Evolutionary conservation across 2,329 filamentous ascomycete genomes (phyloP).

Genomic region (Apiospora koreana): DNA sequence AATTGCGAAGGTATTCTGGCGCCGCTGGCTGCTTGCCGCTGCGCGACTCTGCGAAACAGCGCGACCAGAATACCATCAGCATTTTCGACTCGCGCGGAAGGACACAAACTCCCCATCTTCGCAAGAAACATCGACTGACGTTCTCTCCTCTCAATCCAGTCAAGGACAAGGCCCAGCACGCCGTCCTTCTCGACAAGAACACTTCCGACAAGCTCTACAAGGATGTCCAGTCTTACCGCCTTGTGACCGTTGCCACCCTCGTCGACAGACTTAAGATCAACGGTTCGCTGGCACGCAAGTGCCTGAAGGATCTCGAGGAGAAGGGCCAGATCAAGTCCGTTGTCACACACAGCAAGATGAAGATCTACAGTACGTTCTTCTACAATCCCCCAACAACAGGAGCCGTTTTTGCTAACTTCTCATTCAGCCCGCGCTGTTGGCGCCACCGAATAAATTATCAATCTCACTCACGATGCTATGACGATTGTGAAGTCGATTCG

Average conservation of each 20-base stretch:
- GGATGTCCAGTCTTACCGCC: conserved; percentile 99
- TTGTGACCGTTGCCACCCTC: conserved; percentile 97
- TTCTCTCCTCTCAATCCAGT: conserved; percentile 48
- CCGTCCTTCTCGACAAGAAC: conserved; percentile 97
- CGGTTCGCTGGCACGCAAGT: conserved; percentile 90
- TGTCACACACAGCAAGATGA: conserved; percentile 93
- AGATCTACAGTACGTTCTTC: conserved; percentile 81
- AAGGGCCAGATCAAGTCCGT: conserved; percentile 98
- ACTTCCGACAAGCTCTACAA: conserved; percentile 99
- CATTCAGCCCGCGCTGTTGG: conserved; percentile 34
- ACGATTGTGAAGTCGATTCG: conserved; percentile 31
- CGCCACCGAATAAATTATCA: conserved; percentile 33
- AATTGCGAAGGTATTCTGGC: not conserved
- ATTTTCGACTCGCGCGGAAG: not conserved
- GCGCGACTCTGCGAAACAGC: not conserved
- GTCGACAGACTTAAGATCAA: conserved; percentile 99
- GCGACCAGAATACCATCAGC: not conserved
- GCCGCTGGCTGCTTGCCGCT: not conserved
- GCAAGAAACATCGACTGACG: not conserved
- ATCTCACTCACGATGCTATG: conserved; percentile 34
- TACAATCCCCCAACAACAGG: not conserved
- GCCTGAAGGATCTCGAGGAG: conserved; percentile 91
- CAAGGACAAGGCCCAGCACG: conserved; percentile 99
- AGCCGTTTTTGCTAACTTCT: conserved; percentile 11
- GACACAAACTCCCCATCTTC: not conserved